A percentile compares a stretch with the other conserved stretches of the same genome.
Evolutionary conservation across 1,284 basidiomycete species (phyloP).

Genomic region (Sphagnurus paluster): DNA sequence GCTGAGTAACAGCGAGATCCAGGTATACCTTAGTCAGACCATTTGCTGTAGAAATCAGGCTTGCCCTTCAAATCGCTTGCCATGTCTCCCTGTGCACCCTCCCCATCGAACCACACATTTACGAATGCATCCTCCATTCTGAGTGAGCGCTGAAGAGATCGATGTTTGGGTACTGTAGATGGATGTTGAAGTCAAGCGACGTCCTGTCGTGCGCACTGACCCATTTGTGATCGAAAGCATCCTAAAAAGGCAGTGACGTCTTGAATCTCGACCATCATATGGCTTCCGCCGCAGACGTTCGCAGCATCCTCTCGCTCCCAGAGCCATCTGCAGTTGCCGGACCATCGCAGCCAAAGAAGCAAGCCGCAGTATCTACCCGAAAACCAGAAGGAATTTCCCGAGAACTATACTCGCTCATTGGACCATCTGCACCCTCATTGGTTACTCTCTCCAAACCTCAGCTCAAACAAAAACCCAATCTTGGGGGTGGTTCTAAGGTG

Average conservation of each 20-base stretch:
- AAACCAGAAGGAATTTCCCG: conserved; percentile 91
- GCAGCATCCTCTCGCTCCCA: conserved; percentile 74
- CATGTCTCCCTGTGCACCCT: conserved; percentile 27
- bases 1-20: background rate
- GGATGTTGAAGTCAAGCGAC: background rate
- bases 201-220: background rate
- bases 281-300: conserved; percentile 76
- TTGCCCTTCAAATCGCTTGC: conserved; percentile 12
- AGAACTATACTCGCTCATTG: conserved; percentile 93
- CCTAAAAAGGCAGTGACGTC: background rate
- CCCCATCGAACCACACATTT: conserved; percentile 46
- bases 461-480: conserved; percentile 83
- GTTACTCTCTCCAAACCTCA: conserved; percentile 77
- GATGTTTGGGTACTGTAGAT: background rate
- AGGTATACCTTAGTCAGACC: conserved; percentile 54
- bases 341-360: conserved; percentile 44
- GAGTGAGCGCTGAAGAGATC: background rate
- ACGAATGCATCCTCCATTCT: conserved; percentile 48
- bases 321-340: conserved; percentile 38
- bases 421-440: conserved; percentile 85
- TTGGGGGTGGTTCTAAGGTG: conserved; percentile 59
- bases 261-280: conserved; percentile 42
- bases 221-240: background rate
- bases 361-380: conserved; percentile 36
- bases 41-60: conserved; percentile 47